phyloP scores from a whole-genome alignment of 495 filamentous ascomycete genomes.

The Penicillium taxi region DNA sequence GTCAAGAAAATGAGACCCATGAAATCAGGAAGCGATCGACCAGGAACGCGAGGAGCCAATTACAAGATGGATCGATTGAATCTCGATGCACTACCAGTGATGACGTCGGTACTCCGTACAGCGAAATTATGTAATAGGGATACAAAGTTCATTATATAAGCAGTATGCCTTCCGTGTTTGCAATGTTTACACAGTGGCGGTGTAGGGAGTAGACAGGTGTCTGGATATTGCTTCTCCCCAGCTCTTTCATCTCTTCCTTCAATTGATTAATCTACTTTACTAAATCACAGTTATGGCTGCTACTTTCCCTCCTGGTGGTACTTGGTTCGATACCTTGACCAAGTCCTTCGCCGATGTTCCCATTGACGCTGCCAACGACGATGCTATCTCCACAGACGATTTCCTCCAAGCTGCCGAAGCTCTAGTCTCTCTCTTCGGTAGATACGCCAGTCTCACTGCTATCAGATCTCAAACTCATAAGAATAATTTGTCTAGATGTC shows the following conservation, averaged over 20 bases:
- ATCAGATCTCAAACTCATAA: constrained; percentile 7
- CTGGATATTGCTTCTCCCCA: constrained; percentile 1
- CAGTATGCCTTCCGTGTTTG: neutral
- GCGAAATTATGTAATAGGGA: neutral
- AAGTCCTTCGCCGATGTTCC: constrained; percentile 75
- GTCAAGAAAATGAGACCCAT: constrained; percentile 5
- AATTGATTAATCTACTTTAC: constrained; percentile 6
- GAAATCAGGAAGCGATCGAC: constrained; percentile 1
- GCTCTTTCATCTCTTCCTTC: constrained; percentile 7
- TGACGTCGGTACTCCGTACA: constrained; percentile 23
- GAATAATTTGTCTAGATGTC: constrained; percentile 47
- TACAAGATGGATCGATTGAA: neutral
- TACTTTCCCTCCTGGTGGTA: constrained; percentile 52
- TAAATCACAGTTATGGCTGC: constrained; percentile 19
- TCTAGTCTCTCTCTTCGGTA: constrained; percentile 81
- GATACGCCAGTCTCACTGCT: constrained; percentile 10
- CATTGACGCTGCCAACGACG: constrained; percentile 59
- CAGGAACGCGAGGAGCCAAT: no score
- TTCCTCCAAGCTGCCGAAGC: constrained; percentile 89
- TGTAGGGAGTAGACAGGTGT: neutral
- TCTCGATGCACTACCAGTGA: constrained; percentile 13
- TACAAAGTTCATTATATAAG: neutral
- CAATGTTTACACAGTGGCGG: neutral
- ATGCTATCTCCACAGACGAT: constrained; percentile 72
- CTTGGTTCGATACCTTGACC: constrained; percentile 78